Conservation (phyloP, 2,329 filamentous ascomycete genomes). For the Penicillium sp. region DNA sequence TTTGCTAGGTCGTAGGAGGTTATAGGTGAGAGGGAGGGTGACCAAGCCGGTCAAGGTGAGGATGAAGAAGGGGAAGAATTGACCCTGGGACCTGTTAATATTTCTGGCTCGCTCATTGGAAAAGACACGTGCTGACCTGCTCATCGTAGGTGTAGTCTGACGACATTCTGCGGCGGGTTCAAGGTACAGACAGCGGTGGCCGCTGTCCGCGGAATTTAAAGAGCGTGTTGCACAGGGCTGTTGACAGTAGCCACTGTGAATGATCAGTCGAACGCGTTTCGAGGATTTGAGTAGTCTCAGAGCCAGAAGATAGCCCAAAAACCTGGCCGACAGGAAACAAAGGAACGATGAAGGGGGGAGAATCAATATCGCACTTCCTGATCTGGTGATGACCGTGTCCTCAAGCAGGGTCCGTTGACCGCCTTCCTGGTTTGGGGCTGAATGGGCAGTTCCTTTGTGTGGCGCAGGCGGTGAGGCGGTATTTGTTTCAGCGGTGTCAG, state of each 20-base stretch:
- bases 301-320: conserved; percentile 10
- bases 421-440: conserved; percentile 24
- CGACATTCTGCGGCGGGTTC: conserved; percentile 58
- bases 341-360: conserved; percentile 25
- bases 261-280: conserved; percentile 4
- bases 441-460: conserved; percentile 10
- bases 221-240: conserved; percentile 27
- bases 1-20: conserved; percentile 76
- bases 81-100: conserved; percentile 59
- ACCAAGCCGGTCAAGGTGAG: conserved; percentile 84
- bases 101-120: neutral
- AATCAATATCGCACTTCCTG: conserved; percentile 29
- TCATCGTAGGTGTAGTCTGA: conserved; percentile 99
- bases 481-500: neutral
- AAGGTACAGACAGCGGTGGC: conserved; percentile 35
- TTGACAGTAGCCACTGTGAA: conserved; percentile 10
- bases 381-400: conserved; percentile 44
- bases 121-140: conserved; percentile 56
- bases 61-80: conserved; percentile 99
- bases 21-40: conserved; percentile 88
- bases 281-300: neutral
- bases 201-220: conserved; percentile 30
- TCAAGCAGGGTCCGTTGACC: conserved; percentile 30
- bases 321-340: conserved; percentile 20
- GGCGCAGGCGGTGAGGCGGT: conserved; percentile 19